Evolutionary conservation across 2,329 filamentous ascomycete species (phyloP).

Genomic region (Aspergillus fructus): DNA sequence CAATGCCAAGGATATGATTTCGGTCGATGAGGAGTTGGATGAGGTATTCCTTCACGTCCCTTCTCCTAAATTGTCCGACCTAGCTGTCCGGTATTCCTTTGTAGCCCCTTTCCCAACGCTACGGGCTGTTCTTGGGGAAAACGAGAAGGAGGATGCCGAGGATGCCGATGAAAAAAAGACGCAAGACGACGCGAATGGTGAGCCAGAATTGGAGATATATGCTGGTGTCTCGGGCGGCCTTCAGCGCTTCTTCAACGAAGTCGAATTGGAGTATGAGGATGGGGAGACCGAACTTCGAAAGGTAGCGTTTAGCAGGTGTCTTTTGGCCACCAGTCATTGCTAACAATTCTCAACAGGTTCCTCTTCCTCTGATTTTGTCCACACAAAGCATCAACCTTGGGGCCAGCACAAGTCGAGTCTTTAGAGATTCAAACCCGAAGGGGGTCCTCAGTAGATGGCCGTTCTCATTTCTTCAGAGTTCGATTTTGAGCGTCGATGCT

Average conservation of each 20-base stretch:
- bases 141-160: constrained; percentile 20
- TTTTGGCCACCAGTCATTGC: background rate
- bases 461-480: constrained; percentile 33
- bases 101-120: constrained; percentile 33
- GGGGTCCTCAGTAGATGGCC: constrained; percentile 28
- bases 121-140: constrained; percentile 17
- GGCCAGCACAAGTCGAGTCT: constrained; percentile 29
- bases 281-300: constrained; percentile 24
- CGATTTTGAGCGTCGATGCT: constrained; percentile 27
- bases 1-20: constrained; percentile 36
- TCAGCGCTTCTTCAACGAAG: constrained; percentile 20
- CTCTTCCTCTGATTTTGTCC: constrained; percentile 28
- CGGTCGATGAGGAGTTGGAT: constrained; percentile 28
- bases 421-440: constrained; percentile 28
- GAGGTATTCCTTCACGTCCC: constrained; percentile 31
- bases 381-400: constrained; percentile 33
- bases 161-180: constrained; percentile 17
- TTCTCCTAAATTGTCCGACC: constrained; percentile 23
- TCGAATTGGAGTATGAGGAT: constrained; percentile 26
- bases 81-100: constrained; percentile 35
- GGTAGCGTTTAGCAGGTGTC: constrained; percentile 21
- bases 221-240: constrained; percentile 34
- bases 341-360: constrained; percentile 26
- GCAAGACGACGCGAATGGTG: constrained; percentile 9
- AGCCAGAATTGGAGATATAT: constrained; percentile 30